These are phyloP conservation scores for Ciborinia camelliae DNA, from an alignment of 2,329 filamentous ascomycete species.

Conservation along the genomic window DNA sequence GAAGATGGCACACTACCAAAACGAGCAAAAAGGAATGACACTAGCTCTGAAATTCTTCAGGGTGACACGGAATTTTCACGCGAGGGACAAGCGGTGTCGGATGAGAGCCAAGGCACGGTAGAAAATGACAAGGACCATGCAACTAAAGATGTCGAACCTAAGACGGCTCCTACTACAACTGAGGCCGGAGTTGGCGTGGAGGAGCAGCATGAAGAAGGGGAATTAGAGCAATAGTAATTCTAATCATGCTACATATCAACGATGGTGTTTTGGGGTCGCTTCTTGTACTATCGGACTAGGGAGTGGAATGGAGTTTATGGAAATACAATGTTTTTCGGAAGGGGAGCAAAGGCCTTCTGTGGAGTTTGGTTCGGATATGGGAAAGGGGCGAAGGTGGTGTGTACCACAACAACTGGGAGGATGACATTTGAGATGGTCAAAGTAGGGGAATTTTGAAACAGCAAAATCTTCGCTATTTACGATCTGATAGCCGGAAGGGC, in stretches of 20 bases:
- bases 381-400: background rate
- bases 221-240: slow-evolving; percentile 2
- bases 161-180: background rate
- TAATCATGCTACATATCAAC: background rate
- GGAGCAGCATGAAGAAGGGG: slow-evolving; percentile 5
- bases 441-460: background rate
- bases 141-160: background rate
- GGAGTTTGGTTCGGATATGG: slow-evolving; percentile 1
- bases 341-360: background rate
- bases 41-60: background rate
- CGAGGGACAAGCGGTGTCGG: background rate
- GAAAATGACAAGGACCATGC: background rate
- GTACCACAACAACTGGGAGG: background rate
- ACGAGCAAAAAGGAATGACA: slow-evolving; percentile 2
- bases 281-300: slow-evolving; percentile 7
- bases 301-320: slow-evolving; percentile 1
- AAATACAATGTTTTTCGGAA: slow-evolving; percentile 1
- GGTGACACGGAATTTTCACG: background rate
- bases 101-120: background rate
- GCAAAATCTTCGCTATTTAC: background rate
- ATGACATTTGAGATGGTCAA: background rate
- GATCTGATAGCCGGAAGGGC: background rate
- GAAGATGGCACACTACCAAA: slow-evolving; percentile 8
- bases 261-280: slow-evolving; percentile 1
- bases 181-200: background rate